A percentile compares a stretch with the other conserved stretches of the same genome.
Conservation (phyloP, 805 yeast species). For the Kodamaea kakaduensis region DNA sequence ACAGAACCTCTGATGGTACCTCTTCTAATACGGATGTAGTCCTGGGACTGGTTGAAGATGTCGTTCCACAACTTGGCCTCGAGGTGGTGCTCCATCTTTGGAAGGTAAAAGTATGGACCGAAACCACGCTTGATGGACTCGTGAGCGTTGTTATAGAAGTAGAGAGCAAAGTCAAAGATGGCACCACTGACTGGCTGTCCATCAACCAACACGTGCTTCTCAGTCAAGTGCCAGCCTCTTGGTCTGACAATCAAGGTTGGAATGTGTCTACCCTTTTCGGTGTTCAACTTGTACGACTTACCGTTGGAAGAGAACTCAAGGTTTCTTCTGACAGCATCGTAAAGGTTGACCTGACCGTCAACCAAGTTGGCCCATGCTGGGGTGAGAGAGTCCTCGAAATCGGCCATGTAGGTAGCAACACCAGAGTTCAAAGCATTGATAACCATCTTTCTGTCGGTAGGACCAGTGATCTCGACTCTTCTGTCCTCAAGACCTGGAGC, state of each 20-base stretch:
- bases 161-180: conserved; percentile 73
- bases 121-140: conserved; percentile 58
- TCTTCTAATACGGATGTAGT: conserved; percentile 60
- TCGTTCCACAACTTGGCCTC: conserved; percentile 86
- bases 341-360: conserved; percentile 76
- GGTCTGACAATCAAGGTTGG: conserved; percentile 84
- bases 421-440: conserved; percentile 75
- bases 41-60: conserved; percentile 72
- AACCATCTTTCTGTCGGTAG: conserved; percentile 80
- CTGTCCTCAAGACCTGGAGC: conserved; percentile 73
- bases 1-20: conserved; percentile 82
- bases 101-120: conserved; percentile 80
- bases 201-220: conserved; percentile 65
- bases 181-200: conserved; percentile 78
- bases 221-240: conserved; percentile 84
- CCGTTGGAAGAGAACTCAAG: conserved; percentile 42
- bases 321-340: conserved; percentile 69
- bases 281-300: conserved; percentile 42
- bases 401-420: conserved; percentile 83
- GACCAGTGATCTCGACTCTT: conserved; percentile 81
- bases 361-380: conserved; percentile 81
- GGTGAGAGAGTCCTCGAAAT: conserved; percentile 79
- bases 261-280: conserved; percentile 50
- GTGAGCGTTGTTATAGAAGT: conserved; percentile 70
- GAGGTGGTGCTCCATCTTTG: conserved; percentile 82